These are phyloP conservation scores for Castanopsis chinensis DNA, from an alignment of 306 rosid species.

Conservation along the genomic window DNA sequence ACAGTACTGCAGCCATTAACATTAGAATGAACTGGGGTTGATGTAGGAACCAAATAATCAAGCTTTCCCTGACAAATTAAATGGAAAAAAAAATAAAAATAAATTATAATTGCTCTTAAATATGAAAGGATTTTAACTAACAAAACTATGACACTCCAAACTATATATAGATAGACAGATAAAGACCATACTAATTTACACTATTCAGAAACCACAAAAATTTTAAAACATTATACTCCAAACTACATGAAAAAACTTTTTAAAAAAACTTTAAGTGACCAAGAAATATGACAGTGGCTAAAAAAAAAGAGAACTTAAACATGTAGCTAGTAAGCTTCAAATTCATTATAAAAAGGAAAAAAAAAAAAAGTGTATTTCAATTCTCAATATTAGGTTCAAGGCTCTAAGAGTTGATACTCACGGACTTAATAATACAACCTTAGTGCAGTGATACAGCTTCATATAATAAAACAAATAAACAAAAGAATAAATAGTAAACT, in stretches of 20 bases:
- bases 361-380: too few species aligned
- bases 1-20: conserved; percentile 42
- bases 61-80: conserved; percentile 56
- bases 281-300: neutral
- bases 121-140: conserved; percentile 11
- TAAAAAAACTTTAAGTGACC: neutral
- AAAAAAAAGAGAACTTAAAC: neutral
- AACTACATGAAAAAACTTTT: neutral
- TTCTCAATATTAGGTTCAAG: neutral
- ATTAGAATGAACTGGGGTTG: conserved; percentile 46
- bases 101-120: neutral
- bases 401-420: too few species aligned
- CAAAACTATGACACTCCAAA: conserved; percentile 2
- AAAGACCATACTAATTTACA: neutral
- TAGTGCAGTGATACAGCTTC: neutral
- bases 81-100: conserved; percentile 1
- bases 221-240: neutral
- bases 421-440: neutral
- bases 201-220: neutral
- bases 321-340: neutral
- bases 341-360: neutral
- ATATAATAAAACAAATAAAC: neutral
- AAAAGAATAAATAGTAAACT: neutral
- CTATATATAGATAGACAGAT: neutral
- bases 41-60: conserved; percentile 39